Conservation (phyloP, 1,284 basidiomycete genomes). For the Austropuccinia psidii region DNA sequence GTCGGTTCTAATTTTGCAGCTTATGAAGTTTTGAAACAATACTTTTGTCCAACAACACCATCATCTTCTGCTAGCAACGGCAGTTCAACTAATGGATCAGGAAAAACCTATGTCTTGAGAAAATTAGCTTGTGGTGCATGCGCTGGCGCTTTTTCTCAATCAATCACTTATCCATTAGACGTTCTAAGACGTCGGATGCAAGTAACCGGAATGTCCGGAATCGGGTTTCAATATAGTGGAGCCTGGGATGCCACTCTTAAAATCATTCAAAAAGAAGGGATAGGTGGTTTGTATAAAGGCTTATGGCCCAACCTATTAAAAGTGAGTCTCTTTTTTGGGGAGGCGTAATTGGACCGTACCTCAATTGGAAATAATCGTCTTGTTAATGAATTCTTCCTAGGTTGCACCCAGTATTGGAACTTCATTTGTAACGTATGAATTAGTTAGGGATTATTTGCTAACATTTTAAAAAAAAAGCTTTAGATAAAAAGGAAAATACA, state of each 20-base stretch:
- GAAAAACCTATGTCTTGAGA: too few relatives aligned
- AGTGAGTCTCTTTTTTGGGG: slow-evolving; percentile 47
- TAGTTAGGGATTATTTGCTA: slow-evolving; percentile 20
- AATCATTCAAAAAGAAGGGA: slow-evolving; percentile 66
- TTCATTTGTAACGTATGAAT: slow-evolving; percentile 48
- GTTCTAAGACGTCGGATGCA: slow-evolving; percentile 92
- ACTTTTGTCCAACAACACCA: slow-evolving; percentile 43
- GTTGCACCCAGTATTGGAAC: slow-evolving; percentile 86
- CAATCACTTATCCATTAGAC: slow-evolving; percentile 91
- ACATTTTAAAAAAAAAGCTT: background rate
- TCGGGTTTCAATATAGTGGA: slow-evolving; percentile 62
- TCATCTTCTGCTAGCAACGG: slow-evolving; percentile 38
- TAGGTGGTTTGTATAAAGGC: slow-evolving; percentile 70
- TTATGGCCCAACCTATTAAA: slow-evolving; percentile 83
- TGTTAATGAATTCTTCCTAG: slow-evolving; percentile 56
- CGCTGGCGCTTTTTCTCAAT: slow-evolving; percentile 69
- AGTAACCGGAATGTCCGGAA: slow-evolving; percentile 71
- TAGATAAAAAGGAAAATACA: too few relatives aligned
- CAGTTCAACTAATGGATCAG: too few relatives aligned
- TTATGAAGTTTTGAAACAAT: slow-evolving; percentile 46
- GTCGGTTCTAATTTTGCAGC: slow-evolving; percentile 52
- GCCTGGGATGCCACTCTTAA: slow-evolving; percentile 65
- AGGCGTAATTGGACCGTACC: background rate
- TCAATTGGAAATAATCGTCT: background rate
- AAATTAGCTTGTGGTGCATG: slow-evolving; percentile 52